Percentiles rank a stretch among this genome's conserved stretches.
Conservation (phyloP, 768 basidiomycete genomes). For the Coprinopsis strossmayeri region DNA sequence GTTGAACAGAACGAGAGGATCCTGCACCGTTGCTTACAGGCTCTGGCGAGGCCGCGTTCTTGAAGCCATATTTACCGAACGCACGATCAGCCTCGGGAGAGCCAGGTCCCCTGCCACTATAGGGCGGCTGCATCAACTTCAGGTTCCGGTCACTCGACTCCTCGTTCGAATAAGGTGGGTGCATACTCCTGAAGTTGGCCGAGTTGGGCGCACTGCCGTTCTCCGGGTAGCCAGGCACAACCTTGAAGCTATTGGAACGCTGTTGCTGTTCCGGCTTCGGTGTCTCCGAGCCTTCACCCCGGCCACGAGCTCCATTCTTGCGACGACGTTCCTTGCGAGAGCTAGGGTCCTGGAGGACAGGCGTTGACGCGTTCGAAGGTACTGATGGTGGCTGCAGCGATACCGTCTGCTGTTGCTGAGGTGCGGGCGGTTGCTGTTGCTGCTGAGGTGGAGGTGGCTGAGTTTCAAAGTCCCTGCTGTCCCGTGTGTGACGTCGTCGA, state of each 20-base stretch:
- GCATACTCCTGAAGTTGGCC: constrained; percentile 22
- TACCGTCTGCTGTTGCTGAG: constrained; percentile 8
- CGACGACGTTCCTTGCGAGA: constrained; percentile 16
- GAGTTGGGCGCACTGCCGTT: constrained; percentile 24
- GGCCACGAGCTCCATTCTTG: constrained; percentile 34
- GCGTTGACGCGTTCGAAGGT: constrained; percentile 8
- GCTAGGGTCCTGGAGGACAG: constrained; percentile 6
- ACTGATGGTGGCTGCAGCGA: constrained; percentile 7
- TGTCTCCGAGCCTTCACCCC: constrained; percentile 34
- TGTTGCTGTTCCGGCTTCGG: constrained; percentile 25
- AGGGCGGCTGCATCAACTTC: constrained; percentile 13
- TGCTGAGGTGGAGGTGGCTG: constrained; percentile 8
- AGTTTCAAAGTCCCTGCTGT: constrained; percentile 18
- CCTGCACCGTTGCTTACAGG: constrained; percentile 61
- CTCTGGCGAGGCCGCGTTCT: constrained; percentile 49
- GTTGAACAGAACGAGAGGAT: constrained; percentile 61
- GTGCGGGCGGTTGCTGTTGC: constrained; percentile 8
- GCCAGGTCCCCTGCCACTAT: constrained; percentile 4
- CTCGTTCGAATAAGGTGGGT: constrained; percentile 3
- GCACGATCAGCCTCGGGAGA: constrained; percentile 12
- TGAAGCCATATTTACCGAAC: constrained; percentile 16
- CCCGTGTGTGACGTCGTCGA: constrained; percentile 27
- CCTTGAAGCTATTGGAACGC: constrained; percentile 11
- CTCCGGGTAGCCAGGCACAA: constrained; percentile 19
- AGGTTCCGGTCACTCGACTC: constrained; percentile 14